Percentiles rank a stretch among this genome's conserved stretches.
Conservation (phyloP, 805 yeast genomes). For the Blastobotrys mokoenaii region DNA sequence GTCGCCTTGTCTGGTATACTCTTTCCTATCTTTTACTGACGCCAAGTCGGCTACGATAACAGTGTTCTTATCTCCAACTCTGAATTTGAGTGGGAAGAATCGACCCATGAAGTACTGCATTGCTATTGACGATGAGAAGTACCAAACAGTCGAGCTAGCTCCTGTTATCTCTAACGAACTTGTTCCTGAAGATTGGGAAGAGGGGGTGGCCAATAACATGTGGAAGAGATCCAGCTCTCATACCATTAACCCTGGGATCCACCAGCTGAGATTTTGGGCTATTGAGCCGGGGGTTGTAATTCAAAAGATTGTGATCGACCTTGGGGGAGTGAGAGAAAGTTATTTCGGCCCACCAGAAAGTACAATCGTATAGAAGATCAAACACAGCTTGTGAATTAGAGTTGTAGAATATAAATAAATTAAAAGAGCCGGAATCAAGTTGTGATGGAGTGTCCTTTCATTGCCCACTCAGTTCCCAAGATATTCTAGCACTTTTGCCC, state of each 20-base stretch:
- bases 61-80: constrained; percentile 20
- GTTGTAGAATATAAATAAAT: background rate
- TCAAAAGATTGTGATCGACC: constrained; percentile 15
- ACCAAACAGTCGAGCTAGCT: constrained; percentile 22
- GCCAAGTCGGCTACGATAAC: constrained; percentile 14
- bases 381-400: no score
- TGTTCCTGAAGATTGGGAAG: constrained; percentile 13
- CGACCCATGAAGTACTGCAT: constrained; percentile 23
- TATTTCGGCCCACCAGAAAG: constrained; percentile 14
- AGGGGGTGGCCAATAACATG: constrained; percentile 12
- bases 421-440: no score
- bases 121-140: constrained; percentile 21
- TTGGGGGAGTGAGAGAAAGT: constrained; percentile 14
- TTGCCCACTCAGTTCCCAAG: no score
- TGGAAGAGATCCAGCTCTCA: constrained; percentile 7
- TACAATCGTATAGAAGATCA: background rate
- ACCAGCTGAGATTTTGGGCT: constrained; percentile 12
- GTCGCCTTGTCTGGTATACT: constrained; percentile 10
- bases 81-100: constrained; percentile 18
- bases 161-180: constrained; percentile 4
- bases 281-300: constrained; percentile 13
- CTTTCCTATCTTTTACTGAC: constrained; percentile 5
- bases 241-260: constrained; percentile 8
- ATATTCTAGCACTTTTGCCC: no score
- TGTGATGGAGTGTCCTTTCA: no score